Evolutionary conservation across 2,329 filamentous ascomycete genomes (phyloP), one percentile per base, ranked within the genome.

Genomic region (Fusarium kyushuense): DNA sequence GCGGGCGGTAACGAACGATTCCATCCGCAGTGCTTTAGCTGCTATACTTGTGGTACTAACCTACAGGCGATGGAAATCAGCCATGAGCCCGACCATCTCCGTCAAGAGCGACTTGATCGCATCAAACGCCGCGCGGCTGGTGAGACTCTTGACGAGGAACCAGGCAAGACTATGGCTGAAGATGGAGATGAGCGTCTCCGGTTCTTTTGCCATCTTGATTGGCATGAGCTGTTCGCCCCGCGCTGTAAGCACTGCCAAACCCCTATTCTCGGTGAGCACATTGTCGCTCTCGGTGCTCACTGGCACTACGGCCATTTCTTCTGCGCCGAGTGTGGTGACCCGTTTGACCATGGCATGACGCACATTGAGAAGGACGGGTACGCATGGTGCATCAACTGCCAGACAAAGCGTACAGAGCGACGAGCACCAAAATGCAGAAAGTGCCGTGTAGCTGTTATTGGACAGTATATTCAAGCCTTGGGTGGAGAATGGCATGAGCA

Each of bases 281-380:
- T 97, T 32, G 90, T 97, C 16, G 96, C 96, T 2, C 93, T 97
- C 58, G 96, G 96, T 2, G 88, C 90, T n/a, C 94, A 97, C 80
- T 99, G 93, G 92, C 96, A 99, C 78, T 92, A 92, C 54, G 96
- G 96, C 0, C 96, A 99, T 81, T 99, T 99, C 82, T 99, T 99
- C 86, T 99, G 96, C 76, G 96, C 96, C 41, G 94, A 99, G 84
- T 99, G 96, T 77, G 96, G 96, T 71, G 95, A 99, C 81, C 95
- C 96, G 1, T 99, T 99, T 77, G 93, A 86, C 70, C 84, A 84
- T 47, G 87, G 87, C 62, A 87, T 85, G 80, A 90, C 88, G 45
- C 89, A 90, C 74, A 90, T 99, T 56, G 96, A 99, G 78, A 97
- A 97, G 80, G 95, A 98, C 71, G 95, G 95, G 12, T 98, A 97